These are phyloP conservation scores for Tuber aestivum DNA, from an alignment of 495 filamentous ascomycete species.

Conservation along the genomic window DNA sequence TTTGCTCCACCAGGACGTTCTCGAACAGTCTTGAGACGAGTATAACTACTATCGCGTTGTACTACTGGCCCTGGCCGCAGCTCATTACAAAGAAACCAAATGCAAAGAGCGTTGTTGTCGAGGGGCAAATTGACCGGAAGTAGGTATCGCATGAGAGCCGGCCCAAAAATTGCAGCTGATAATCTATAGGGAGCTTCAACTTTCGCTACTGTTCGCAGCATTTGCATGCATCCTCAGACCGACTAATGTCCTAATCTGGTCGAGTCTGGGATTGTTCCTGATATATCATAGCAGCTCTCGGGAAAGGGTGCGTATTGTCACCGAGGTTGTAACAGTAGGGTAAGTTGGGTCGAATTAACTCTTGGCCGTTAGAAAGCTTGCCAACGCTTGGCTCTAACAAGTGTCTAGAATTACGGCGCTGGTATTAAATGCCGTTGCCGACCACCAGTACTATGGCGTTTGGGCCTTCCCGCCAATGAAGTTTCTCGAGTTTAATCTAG, in stretches of 20 bases:
- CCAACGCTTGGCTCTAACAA: conserved; percentile 2
- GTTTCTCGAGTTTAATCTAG: conserved; percentile 89
- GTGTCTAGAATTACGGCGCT: conserved; percentile 29
- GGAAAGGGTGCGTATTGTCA: conserved; percentile 27
- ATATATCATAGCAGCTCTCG: conserved; percentile 44
- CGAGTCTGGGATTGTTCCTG: conserved; percentile 51
- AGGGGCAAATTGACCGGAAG: conserved; percentile 24
- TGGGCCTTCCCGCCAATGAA: conserved; percentile 88
- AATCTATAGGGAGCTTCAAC: conserved; percentile 48
- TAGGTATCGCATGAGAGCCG: conserved; percentile 4
- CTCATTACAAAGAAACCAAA: conserved; percentile 6
- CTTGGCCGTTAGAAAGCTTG: background rate
- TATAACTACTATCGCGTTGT: conserved; percentile 71
- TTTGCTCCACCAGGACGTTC: conserved; percentile 84
- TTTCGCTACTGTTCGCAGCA: conserved; percentile 68
- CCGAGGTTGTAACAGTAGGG: conserved; percentile 36
- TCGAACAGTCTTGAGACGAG: conserved; percentile 91
- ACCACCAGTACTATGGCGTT: conserved; percentile 73
- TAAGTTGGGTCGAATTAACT: conserved; percentile 26
- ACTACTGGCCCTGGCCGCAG: conserved; percentile 76
- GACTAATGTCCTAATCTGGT: conserved; percentile 86
- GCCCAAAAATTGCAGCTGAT: background rate
- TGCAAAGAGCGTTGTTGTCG: background rate
- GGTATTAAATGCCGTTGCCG: conserved; percentile 50
- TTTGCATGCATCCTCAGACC: conserved; percentile 81